These are phyloP conservation scores for Hypoxylon fragiforme DNA, from an alignment of 495 filamentous ascomycete species.

Conservation along the genomic window DNA sequence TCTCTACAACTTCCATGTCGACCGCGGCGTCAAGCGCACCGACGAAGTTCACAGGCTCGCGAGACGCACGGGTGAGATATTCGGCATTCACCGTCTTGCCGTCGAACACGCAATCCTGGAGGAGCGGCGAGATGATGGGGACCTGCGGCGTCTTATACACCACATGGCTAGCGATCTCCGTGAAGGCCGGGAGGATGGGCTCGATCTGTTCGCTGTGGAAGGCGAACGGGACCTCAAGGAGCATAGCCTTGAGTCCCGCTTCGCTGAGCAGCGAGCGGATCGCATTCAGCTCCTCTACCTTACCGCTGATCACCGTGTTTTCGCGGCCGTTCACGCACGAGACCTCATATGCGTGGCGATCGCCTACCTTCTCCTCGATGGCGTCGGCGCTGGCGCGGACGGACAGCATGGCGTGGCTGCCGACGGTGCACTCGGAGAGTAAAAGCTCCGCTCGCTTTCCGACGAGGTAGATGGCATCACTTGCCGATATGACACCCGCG, in stretches of 20 bases:
- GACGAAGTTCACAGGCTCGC: conserved; percentile 42
- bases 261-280: conserved; percentile 55
- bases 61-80: neutral
- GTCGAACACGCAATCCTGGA: neutral
- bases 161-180: conserved; percentile 50
- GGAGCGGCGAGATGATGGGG: conserved; percentile 59
- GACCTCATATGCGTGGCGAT: conserved; percentile 29
- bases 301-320: conserved; percentile 55
- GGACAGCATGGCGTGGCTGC: conserved; percentile 62
- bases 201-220: conserved; percentile 73
- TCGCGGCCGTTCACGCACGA: conserved; percentile 54
- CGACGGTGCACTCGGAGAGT: conserved; percentile 53
- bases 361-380: neutral
- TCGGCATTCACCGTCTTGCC: neutral
- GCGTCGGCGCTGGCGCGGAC: conserved; percentile 32
- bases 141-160: conserved; percentile 52
- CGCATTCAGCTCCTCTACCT: conserved; percentile 20
- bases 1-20: conserved; percentile 36
- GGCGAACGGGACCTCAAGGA: conserved; percentile 65
- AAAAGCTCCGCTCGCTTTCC: conserved; percentile 67
- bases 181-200: conserved; percentile 61
- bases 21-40: conserved; percentile 51
- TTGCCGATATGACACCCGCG: conserved; percentile 65
- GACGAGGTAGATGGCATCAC: conserved; percentile 68
- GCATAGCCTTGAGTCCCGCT: conserved; percentile 54